Base-by-base conservation (phyloP, 2,329 filamentous ascomycete species). In the Pestalotiopsis sp. region DNA sequence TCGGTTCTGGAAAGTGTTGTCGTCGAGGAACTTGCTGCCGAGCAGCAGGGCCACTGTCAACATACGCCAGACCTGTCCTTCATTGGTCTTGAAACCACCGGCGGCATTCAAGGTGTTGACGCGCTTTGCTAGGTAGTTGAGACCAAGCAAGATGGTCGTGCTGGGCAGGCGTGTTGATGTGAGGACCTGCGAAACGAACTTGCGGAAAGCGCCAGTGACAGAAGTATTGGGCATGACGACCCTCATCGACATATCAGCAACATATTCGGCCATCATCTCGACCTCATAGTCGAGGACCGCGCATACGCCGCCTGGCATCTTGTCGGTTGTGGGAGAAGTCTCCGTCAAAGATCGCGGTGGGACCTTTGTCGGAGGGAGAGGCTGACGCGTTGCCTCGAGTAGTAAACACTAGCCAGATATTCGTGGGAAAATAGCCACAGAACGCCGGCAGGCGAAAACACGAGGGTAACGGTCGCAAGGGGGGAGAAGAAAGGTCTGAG, bases 1-100 rank as follows among this genome's bases (percentile, higher is more conserved):
- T 67, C 93, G 92, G 83, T 97, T 98, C 86, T 97, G 95, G 82
- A 98, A 98, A 5, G 95, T 98, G 82, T 97, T 97, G 85, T 97
- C 95, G 77, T 98, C 95, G 73, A 97, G 85, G 77, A 97, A 98
- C 83, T 98, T 98, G 89, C 94, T 97, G 70, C 94, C 95, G 66
- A 98, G 86, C 65, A 98, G 87, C 68, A 98, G 84, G 7, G 92
- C 90, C 49, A 95, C 92, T 6, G 94, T 97, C 72, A 97, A 87
- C 83, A 97, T 91, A 70, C 94, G 92, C 86, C 95, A 97, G 67
- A 97, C 88, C 78, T 96, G 91, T 58, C 91, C 92, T 74, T 90
- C 88, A 67, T 84, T 88, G 56, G 87, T 83, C 70, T 83, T 85
- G 75, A 88, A 90, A 49, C 87, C 83, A 11, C 83, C 84, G 68